Percentiles rank a stretch among this genome's conserved stretches.
phyloP scores from a whole-genome alignment of 257 asterid genomes.

The Petrea volubilis region DNA sequence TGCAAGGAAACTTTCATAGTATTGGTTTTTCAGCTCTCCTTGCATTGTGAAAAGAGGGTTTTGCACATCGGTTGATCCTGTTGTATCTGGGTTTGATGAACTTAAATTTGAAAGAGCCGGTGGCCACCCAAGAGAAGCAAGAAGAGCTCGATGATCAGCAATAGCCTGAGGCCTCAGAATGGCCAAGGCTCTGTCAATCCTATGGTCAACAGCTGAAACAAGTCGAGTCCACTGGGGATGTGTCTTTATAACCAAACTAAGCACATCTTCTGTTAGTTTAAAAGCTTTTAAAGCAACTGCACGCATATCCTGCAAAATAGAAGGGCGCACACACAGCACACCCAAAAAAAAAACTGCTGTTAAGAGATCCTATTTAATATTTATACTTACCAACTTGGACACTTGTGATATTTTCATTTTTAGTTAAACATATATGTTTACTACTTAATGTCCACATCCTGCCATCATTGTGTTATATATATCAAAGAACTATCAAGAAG shows the following conservation, averaged over 20 bases:
- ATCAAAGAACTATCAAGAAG: neutral
- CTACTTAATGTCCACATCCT: neutral
- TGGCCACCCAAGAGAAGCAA: constrained; percentile 97
- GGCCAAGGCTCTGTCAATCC: constrained; percentile 94
- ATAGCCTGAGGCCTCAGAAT: constrained; percentile 94
- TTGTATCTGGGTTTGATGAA: constrained; percentile 50
- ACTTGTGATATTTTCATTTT: neutral
- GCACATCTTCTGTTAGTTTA: constrained; percentile 67
- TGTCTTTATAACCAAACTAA: constrained; percentile 58
- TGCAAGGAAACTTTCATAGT: constrained; percentile 83
- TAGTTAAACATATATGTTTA: neutral
- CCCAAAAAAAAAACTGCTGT: neutral
- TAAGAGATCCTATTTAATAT: neutral
- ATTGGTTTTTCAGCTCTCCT: constrained; percentile 77
- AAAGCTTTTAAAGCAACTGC: constrained; percentile 60
- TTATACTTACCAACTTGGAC: neutral
- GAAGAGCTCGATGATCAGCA: constrained; percentile 91
- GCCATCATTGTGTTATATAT: constrained; percentile 2
- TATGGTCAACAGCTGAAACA: constrained; percentile 90
- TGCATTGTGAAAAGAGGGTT: constrained; percentile 83
- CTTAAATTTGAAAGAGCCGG: constrained; percentile 69
- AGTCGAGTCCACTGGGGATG: constrained; percentile 88
- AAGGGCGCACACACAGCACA: constrained; percentile 10
- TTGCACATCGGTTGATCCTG: constrained; percentile 48
- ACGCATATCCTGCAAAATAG: constrained; percentile 60